These are phyloP conservation scores for Areca catechu DNA, from an alignment of 176 grass and related monocot genomes.

Conservation along the genomic window DNA sequence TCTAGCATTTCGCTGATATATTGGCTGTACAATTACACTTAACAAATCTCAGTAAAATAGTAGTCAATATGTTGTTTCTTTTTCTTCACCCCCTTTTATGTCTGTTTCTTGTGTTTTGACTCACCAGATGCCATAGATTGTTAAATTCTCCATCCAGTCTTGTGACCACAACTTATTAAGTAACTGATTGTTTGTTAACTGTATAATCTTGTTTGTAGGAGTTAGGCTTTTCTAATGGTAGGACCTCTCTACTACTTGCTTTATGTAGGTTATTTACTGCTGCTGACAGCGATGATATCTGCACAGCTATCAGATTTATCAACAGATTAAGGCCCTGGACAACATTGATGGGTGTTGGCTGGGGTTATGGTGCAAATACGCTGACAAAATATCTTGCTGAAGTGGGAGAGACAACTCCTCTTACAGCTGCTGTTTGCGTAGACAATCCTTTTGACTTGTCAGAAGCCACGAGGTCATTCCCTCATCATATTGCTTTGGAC, in stretches of 20 bases:
- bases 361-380: slow-evolving; percentile 94
- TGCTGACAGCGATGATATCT: slow-evolving; percentile 95
- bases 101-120: no score
- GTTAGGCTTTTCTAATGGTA: neutral
- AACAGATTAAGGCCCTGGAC: slow-evolving; percentile 71
- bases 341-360: slow-evolving; percentile 67
- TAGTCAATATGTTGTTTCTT: no score
- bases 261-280: slow-evolving; percentile 97
- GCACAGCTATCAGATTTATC: slow-evolving; percentile 46
- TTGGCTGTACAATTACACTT: no score
- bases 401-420: slow-evolving; percentile 81
- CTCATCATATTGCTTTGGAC: slow-evolving; percentile 60
- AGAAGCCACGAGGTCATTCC: slow-evolving; percentile 65
- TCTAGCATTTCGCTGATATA: no score
- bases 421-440: slow-evolving; percentile 81
- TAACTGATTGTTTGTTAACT: slow-evolving; percentile 4
- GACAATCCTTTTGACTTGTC: slow-evolving; percentile 84
- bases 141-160: no score
- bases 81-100: no score
- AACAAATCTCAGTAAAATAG: no score
- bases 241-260: slow-evolving; percentile 42
- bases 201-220: neutral
- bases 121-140: no score
- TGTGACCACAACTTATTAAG: neutral
- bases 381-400: slow-evolving; percentile 83